A percentile compares a stretch with the other conserved stretches of the same genome.
These are phyloP conservation scores for Mycogone perniciosa DNA, from an alignment of 2,329 filamentous ascomycete genomes.

Conservation along the genomic window DNA sequence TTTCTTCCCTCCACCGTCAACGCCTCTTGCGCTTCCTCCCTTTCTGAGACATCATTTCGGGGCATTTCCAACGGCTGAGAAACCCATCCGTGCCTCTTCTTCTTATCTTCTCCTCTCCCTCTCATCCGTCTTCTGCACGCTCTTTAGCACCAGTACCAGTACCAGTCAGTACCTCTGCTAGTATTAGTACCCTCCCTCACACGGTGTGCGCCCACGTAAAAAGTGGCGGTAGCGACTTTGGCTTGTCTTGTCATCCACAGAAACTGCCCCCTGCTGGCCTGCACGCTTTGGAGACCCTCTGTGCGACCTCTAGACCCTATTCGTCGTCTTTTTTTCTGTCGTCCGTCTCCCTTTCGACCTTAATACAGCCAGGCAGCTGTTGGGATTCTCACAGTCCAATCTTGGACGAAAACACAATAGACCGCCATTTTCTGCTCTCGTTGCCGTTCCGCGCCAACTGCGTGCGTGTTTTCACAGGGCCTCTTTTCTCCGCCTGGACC, in stretches of 20 bases:
- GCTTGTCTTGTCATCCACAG: constrained; percentile 5
- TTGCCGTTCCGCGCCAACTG: constrained; percentile 5
- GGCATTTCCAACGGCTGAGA: too few relatives aligned
- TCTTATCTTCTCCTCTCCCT: neutral
- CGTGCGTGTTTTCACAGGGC: constrained; percentile 1
- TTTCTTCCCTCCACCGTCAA: neutral
- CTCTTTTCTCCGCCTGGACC: constrained; percentile 7
- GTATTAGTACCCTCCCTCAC: neutral
- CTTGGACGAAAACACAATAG: constrained; percentile 9
- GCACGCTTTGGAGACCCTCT: constrained; percentile 8
- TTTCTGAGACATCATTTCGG: constrained; percentile 1
- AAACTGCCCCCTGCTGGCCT: constrained; percentile 2
- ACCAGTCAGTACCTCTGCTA: neutral
- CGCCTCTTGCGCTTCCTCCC: neutral
- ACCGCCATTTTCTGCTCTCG: constrained; percentile 11
- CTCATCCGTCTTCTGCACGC: constrained; percentile 6
- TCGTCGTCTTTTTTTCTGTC: constrained; percentile 6
- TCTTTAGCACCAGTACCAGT: constrained; percentile 5
- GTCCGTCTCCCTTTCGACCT: constrained; percentile 7
- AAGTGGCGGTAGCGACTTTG: constrained; percentile 12
- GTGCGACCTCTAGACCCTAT: constrained; percentile 12
- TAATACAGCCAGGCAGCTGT: constrained; percentile 14
- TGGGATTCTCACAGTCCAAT: constrained; percentile 9
- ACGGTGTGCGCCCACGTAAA: neutral
- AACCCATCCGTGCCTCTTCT: neutral